phyloP scores from a whole-genome alignment of 1,284 basidiomycete genomes.

The Boletus sp. region DNA sequence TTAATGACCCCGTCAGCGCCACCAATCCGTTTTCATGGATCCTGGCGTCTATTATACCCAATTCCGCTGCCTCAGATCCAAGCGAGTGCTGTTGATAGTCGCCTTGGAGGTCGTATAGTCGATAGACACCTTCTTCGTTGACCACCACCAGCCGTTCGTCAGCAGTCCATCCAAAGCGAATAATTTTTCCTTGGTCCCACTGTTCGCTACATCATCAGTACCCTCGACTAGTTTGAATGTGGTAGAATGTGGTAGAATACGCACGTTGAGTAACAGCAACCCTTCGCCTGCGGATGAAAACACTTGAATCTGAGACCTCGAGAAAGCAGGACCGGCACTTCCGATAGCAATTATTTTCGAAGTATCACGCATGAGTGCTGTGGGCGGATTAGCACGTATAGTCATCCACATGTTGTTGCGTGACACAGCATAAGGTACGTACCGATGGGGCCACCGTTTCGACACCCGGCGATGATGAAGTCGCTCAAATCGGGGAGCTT shows the following conservation, averaged over 20 bases:
- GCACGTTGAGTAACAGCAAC: slow-evolving; percentile 68
- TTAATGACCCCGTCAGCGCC: slow-evolving; percentile 77
- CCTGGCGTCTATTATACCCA: slow-evolving; percentile 84
- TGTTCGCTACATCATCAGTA: slow-evolving; percentile 40
- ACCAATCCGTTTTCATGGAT: slow-evolving; percentile 89
- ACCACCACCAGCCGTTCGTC: slow-evolving; percentile 85
- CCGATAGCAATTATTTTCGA: slow-evolving; percentile 81
- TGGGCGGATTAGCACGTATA: slow-evolving; percentile 10
- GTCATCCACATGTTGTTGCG: slow-evolving; percentile 1
- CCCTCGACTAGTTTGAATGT: not conserved
- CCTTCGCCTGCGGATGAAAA: slow-evolving; percentile 76
- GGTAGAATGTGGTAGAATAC: slow-evolving; percentile 43
- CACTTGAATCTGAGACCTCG: slow-evolving; percentile 79
- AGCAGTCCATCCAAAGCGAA: slow-evolving; percentile 82
- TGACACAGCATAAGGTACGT: slow-evolving; percentile 21
- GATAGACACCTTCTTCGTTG: slow-evolving; percentile 91
- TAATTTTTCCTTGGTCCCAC: slow-evolving; percentile 85
- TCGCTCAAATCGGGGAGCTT: slow-evolving; percentile 81
- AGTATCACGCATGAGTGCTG: slow-evolving; percentile 88
- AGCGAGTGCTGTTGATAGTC: slow-evolving; percentile 87
- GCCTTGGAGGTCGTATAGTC: slow-evolving; percentile 87
- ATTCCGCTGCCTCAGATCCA: slow-evolving; percentile 83
- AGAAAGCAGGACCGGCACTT: slow-evolving; percentile 58
- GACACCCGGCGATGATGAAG: slow-evolving; percentile 81
- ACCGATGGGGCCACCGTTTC: slow-evolving; percentile 91